Percentiles rank a stretch among this genome's conserved stretches.
phyloP scores from a whole-genome alignment of 495 filamentous ascomycete genomes.

The Friedmanniomyces endolithicus region DNA sequence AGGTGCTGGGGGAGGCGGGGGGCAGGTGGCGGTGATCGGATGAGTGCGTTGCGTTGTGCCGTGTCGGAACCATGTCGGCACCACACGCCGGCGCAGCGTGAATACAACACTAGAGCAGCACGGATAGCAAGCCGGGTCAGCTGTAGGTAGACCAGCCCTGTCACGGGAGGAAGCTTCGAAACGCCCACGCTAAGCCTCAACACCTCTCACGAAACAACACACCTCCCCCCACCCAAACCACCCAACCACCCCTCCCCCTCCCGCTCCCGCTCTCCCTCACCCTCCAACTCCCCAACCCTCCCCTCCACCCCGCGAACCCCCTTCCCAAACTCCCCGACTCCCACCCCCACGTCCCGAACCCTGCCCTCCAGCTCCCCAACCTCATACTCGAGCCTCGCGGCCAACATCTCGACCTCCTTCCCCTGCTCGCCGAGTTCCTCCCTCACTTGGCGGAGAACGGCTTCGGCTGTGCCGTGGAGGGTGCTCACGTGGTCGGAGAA shows the following conservation, averaged over 20 bases:
- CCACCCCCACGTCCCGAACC: slow-evolving; percentile 79
- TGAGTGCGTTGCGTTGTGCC: too few species aligned
- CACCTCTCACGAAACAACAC: neutral
- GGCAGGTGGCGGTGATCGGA: too few species aligned
- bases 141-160: too few species aligned
- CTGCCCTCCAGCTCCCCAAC: slow-evolving; percentile 65
- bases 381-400: slow-evolving; percentile 90
- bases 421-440: slow-evolving; percentile 56
- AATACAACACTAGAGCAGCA: too few species aligned
- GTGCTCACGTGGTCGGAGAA: slow-evolving; percentile 50
- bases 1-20: neutral
- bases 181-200: neutral
- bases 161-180: too few species aligned
- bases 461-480: slow-evolving; percentile 51
- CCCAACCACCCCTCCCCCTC: slow-evolving; percentile 39
- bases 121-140: too few species aligned
- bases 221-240: slow-evolving; percentile 9
- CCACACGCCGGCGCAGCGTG: too few species aligned
- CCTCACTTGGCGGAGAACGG: slow-evolving; percentile 55
- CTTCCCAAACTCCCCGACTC: slow-evolving; percentile 64
- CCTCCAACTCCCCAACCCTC: slow-evolving; percentile 56
- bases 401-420: slow-evolving; percentile 69
- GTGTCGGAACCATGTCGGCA: too few species aligned
- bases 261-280: slow-evolving; percentile 43
- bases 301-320: slow-evolving; percentile 70